Evolutionary conservation across 2,329 filamentous ascomycete genomes (phyloP).

Genomic region (Aspergillus amoenus): DNA sequence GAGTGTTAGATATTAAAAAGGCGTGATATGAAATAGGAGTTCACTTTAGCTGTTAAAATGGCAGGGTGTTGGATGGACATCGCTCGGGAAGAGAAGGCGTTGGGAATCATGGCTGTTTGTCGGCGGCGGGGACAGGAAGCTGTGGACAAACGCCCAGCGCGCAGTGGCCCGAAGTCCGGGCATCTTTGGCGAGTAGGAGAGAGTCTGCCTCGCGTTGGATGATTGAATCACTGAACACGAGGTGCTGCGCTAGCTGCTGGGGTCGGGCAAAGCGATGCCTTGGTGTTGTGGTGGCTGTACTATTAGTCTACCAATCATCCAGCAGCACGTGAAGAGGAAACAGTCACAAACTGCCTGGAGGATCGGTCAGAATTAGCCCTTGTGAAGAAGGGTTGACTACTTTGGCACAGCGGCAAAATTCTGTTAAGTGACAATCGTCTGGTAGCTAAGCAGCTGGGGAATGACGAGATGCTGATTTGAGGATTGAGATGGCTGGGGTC

Average conservation of each 20-base stretch:
- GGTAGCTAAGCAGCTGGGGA: too few relatives aligned
- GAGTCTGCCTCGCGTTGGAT: background rate
- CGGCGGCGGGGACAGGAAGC: background rate
- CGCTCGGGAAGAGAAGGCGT: background rate
- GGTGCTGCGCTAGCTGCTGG: background rate
- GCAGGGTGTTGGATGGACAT: background rate
- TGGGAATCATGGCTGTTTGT: background rate
- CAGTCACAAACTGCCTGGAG: too few relatives aligned
- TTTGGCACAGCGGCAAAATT: too few relatives aligned
- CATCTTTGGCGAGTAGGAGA: background rate
- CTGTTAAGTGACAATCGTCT: too few relatives aligned
- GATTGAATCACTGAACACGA: background rate
- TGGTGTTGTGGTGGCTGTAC: background rate
- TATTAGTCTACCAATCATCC: background rate
- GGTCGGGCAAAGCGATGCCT: background rate
- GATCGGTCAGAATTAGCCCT: too few relatives aligned
- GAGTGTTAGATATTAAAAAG: too few relatives aligned
- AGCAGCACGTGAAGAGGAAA: background rate
- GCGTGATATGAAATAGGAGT: background rate
- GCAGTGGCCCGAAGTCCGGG: background rate
- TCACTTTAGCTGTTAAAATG: background rate
- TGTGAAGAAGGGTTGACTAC: too few relatives aligned
- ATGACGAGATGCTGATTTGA: too few relatives aligned
- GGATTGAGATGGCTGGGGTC: too few relatives aligned
- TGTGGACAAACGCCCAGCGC: background rate